Base-by-base conservation (phyloP, 1,139 yeast species). In the Lodderomyces pseudojiufengensis region DNA sequence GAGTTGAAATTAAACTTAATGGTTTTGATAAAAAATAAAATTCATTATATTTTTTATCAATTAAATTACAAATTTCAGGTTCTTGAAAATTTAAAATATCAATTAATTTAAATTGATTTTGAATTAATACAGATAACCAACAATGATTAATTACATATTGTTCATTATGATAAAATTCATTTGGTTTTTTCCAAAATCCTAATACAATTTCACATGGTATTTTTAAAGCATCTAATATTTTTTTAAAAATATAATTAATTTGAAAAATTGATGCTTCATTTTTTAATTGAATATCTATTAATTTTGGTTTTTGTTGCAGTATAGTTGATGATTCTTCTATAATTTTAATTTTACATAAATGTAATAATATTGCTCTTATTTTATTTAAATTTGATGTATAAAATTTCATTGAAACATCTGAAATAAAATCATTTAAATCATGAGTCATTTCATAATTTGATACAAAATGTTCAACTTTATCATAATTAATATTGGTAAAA, bases 101-200 rank as follows among this genome's bases (percentile, higher is more conserved):
- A 44, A 90, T 61, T 45, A 92, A 72, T 41, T 90, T 67, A 76
- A 92, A 88, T 49, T 82, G 86, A 14, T 80, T 80, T 42, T 85
- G 82, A 12, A 88, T 62, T 18, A 82, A 56, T 1, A 88, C 79
- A 1, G 95, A 78, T 38, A 88, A 70, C 98, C 98, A 92, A 42
- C 86, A 79, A 57, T 92, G 98, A 51, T 88, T 87, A 29, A 80
- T 66, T 25, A 78, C 76, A 37, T 80, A 76, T 41, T 60, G 59
- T 58, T 78, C 78, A 40, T 65, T 62, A 45, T 68, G 75, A 45
- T 70, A 68, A 42, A 70, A 61, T 44, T 75, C 79, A 32, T 78
- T 78, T 4, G 95, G 95, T 24, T 80, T 75, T 52, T 90, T 87
- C 64, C 92, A 71, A 49, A 85, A 85, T 3, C 98, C 98, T 24